Evolutionary conservation across 2,329 filamentous ascomycete species (phyloP).

Genomic region (Pestalotiopsis sp.): DNA sequence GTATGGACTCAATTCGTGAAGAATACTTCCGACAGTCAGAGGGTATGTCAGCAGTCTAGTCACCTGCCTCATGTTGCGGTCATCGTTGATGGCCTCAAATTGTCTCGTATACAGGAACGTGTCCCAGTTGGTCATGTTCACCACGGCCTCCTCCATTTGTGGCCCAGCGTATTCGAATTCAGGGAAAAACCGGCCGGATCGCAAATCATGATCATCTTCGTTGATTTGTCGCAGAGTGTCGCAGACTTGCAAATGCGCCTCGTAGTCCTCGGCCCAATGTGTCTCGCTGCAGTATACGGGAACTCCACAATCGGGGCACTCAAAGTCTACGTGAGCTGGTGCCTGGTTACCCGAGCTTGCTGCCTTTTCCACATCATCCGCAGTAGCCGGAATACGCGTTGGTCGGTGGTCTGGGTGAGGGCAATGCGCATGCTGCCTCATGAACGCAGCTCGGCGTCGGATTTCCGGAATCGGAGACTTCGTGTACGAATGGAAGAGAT

Average conservation of each 20-base stretch:
- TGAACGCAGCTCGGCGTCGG: slow-evolving; percentile 83
- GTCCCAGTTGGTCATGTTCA: slow-evolving; percentile 99
- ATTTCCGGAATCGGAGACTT: slow-evolving; percentile 88
- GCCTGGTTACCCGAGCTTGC: slow-evolving; percentile 57
- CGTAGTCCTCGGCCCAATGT: slow-evolving; percentile 96
- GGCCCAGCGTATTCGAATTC: slow-evolving; percentile 91
- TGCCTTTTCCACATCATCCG: slow-evolving; percentile 66
- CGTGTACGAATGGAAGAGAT: slow-evolving; percentile 93
- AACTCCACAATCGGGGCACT: slow-evolving; percentile 94
- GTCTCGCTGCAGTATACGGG: slow-evolving; percentile 92
- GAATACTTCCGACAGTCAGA: slow-evolving; percentile 83
- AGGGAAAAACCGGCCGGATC: slow-evolving; percentile 87
- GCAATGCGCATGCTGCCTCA: slow-evolving; percentile 91
- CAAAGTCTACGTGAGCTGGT: slow-evolving; percentile 85
- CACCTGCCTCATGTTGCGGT: slow-evolving; percentile 88
- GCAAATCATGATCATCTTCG: slow-evolving; percentile 94
- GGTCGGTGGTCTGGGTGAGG: slow-evolving; percentile 86
- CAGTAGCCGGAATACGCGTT: slow-evolving; percentile 68
- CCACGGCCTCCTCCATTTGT: slow-evolving; percentile 87
- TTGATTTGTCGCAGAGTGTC: slow-evolving; percentile 92
- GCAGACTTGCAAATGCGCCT: slow-evolving; percentile 88
- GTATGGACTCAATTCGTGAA: slow-evolving; percentile 96
- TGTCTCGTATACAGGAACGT: slow-evolving; percentile 92
- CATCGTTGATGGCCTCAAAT: slow-evolving; percentile 88
- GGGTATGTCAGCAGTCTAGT: slow-evolving; percentile 94